Evolutionary conservation across 2,329 filamentous ascomycete species (phyloP), one percentile per base, ranked within the genome.

Genomic region (Penicillium palitans): DNA sequence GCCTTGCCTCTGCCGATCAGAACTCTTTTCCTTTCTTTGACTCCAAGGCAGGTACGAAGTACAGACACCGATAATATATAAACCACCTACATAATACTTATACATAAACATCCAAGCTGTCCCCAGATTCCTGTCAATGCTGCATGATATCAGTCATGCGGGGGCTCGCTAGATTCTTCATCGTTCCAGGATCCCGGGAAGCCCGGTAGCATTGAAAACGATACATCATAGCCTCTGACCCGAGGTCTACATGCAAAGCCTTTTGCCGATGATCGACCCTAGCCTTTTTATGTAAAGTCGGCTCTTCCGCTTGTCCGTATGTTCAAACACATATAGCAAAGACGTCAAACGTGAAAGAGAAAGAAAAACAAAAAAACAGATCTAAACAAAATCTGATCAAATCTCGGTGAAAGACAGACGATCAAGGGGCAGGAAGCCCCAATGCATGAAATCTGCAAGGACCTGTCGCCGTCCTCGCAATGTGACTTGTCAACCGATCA

Each of bases 401-500:
- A 29, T 29, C 8, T 50, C 19, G 39, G 33, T 46, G 35, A 52
- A 47, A 27, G 27, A 39, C 19, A 37, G 35, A 21, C 24, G 25
- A 45, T 51, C 59, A 60, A 61, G 50, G 53, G 52, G 57, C 45
- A 33, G 52, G 40, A 50, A 58, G 44, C 39, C 27, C 27, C 52
- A 52, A 58, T 63, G 65, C 65, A 67, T 54, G 60, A 61, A 63
- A 66, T 68, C 65, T 70, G 67, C 68, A 72, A 72, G 69, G 68
- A 71, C 61, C 61, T 62, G 61, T 61, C 57, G 64, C 50, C 46
- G 45, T 60, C 61, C 68, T 65, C 56, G 61, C 57, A 52, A 70
- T 70, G 60, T 72, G 69, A 72, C 69, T 70, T 61, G 69, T 71
- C 67, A 52, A 65, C 8, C 6, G 6, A 31, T 21, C 19, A 52